Evolutionary conservation across 352 stramenopile genomes (phyloP), one percentile per base, ranked within the genome.

Genomic region (Phytophthora macrochlamydospora): DNA sequence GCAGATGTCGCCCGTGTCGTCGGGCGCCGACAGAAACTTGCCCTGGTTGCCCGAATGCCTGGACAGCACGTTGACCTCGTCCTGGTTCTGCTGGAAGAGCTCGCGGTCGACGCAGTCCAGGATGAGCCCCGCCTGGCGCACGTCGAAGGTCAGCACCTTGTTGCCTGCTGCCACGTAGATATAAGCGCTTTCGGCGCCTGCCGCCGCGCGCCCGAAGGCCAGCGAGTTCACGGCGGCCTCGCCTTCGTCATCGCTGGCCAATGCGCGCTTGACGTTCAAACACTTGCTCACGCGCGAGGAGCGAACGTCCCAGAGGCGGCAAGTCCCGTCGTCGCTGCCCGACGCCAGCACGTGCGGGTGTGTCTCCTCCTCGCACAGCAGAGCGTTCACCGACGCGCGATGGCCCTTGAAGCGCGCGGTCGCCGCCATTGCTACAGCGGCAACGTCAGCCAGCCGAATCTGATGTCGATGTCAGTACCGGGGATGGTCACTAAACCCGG

Each of bases 61-160:
- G 5, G 66, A 60, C 8, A 93, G 64, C 35, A 76, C 48, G 52
- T 93, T 93, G 65, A 93, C 87, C 67, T 92, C 85, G 51, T 92
- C 83, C 43, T 82, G 65, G 48, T 78, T 87, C 28, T 81, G 70
- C 56, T 89, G 76, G 38, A 92, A 81, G n/a, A 87, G 44, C 56
- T 87, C 76, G 30, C 78, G 65, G 61, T 81, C 69, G n/a, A 73
- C 69, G 60, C 70, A 81, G 58, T 84, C 59, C 7, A 93, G 67
- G 37, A 93, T 78, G 32, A 93, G 58, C 1, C 62, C 69, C 43
- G 82, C 59, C 42, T 88, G 71, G 24, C 85, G 83, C 54, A 93
- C 56, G 53, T 93, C 83, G 56, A 93, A 93, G 2, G 77, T 86
- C 28, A 92, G 62, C 28, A 92, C 65, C 37, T 90, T 89, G 62